A percentile compares a stretch with the other conserved stretches of the same genome.
These are phyloP conservation scores for Pythium biforme DNA, from an alignment of 352 stramenopile genomes.

Conservation along the genomic window DNA sequence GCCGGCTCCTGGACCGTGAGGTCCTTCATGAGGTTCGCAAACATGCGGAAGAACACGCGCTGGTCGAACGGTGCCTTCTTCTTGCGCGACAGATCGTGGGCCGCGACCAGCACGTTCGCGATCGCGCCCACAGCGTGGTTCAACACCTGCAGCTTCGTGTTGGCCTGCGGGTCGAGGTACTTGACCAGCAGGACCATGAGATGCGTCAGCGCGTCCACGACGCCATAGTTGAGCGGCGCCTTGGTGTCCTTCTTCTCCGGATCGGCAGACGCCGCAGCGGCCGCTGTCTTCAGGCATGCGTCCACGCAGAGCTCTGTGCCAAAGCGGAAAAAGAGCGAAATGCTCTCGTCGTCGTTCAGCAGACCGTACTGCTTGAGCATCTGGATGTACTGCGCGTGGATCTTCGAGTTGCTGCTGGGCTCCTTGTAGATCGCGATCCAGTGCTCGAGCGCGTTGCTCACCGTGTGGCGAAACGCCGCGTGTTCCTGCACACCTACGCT, in stretches of 20 bases:
- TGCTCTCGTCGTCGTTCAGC: constrained; percentile 95
- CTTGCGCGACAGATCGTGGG: constrained; percentile 79
- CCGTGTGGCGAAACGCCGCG: constrained; percentile 80
- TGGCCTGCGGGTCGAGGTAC: constrained; percentile 87
- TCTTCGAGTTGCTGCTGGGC: constrained; percentile 91
- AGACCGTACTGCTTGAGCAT: constrained; percentile 96
- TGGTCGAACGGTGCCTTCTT: constrained; percentile 94
- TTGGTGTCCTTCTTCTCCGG: constrained; percentile 34
- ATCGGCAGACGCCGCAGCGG: constrained; percentile 39
- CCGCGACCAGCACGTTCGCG: constrained; percentile 92
- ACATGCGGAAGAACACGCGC: constrained; percentile 97
- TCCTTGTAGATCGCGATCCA: constrained; percentile 98
- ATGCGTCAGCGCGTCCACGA: constrained; percentile 96
- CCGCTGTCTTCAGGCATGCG: constrained; percentile 91
- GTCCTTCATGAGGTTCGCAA: constrained; percentile 98
- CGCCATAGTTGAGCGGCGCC: constrained; percentile 85
- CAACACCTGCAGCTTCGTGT: constrained; percentile 85
- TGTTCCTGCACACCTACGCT: constrained; percentile 68
- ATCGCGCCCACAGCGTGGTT: constrained; percentile 96
- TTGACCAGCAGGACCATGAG: constrained; percentile 96
- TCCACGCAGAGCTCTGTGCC: constrained; percentile 97
- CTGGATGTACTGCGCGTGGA: constrained; percentile 96
- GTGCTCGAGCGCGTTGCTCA: constrained; percentile 94
- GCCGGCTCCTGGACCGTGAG: constrained; percentile 93
- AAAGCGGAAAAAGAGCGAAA: constrained; percentile 97